A percentile compares a stretch with the other conserved stretches of the same genome.
Conservation (phyloP, 768 basidiomycete genomes). For the Collybia sp. region DNA sequence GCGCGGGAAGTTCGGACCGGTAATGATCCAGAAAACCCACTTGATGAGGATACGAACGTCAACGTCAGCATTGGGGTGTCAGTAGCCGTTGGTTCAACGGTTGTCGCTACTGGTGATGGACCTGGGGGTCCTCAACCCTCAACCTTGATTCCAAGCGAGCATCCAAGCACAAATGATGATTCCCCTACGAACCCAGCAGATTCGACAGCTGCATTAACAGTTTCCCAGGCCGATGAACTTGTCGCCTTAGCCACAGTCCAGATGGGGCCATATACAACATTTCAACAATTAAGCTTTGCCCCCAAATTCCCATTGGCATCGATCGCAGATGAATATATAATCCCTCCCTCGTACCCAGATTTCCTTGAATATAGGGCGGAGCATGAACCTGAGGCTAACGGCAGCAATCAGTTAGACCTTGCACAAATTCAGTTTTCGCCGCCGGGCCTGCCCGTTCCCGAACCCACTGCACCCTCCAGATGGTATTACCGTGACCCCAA, state of each 20-base stretch:
- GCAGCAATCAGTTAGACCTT: conserved; percentile 37
- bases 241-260: conserved; percentile 63
- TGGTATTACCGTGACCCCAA: conserved; percentile 89
- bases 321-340: conserved; percentile 87
- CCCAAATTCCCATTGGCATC: conserved; percentile 85
- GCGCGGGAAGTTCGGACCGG: conserved; percentile 64
- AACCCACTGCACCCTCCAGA: conserved; percentile 58
- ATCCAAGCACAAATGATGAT: conserved; percentile 32
- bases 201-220: conserved; percentile 24
- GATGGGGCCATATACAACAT: conserved; percentile 84
- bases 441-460: conserved; percentile 73
- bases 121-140: conserved; percentile 28
- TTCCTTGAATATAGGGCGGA: conserved; percentile 67
- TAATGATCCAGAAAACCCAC: conserved; percentile 39
- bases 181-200: conserved; percentile 26
- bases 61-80: conserved; percentile 63
- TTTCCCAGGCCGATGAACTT: conserved; percentile 60
- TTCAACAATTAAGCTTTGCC: conserved; percentile 84
- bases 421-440: conserved; percentile 70
- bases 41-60: conserved; percentile 53
- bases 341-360: conserved; percentile 83
- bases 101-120: conserved; percentile 28
- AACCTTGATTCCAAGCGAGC: conserved; percentile 35
- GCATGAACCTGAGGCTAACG: conserved; percentile 53
- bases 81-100: conserved; percentile 36